Evolutionary conservation across 257 asterid genomes (phyloP).

Genomic region (Solanum chmielewskii): DNA sequence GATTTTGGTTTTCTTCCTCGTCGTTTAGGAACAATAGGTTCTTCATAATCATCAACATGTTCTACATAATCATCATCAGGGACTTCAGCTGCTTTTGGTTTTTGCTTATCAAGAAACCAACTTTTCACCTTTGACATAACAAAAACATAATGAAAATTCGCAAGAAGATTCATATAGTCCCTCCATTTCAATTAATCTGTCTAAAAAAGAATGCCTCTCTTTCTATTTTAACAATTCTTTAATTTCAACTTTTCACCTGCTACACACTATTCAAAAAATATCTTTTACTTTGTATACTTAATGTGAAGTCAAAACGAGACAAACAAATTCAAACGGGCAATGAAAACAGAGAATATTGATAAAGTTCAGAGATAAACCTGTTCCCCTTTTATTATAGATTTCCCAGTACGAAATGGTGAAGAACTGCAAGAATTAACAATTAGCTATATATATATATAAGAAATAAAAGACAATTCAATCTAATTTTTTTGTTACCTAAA

Average conservation of each 20-base stretch:
- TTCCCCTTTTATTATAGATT: conserved; percentile 41
- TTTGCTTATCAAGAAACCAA: conserved; percentile 50
- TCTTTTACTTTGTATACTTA: neutral
- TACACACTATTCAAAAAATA: neutral
- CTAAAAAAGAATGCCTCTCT: neutral
- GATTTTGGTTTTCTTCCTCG: conserved; percentile 13
- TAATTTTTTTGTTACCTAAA: conserved; percentile 28
- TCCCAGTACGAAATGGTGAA: conserved; percentile 43
- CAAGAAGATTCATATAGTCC: neutral
- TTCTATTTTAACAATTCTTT: neutral
- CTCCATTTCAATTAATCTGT: neutral
- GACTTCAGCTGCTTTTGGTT: conserved; percentile 11
- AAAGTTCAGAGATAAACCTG: conserved; percentile 36
- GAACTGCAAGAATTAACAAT: conserved; percentile 28
- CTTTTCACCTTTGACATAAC: conserved; percentile 38
- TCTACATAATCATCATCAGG: neutral
- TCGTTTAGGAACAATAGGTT: conserved; percentile 1
- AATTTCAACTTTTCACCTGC: neutral
- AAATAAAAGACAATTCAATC: neutral
- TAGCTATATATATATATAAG: neutral
- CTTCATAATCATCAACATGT: neutral
- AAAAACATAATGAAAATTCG: neutral
- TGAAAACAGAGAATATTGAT: neutral
- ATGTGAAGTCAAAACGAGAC: neutral
- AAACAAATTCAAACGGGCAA: neutral